Percentiles rank a stretch among this genome's conserved stretches.
Conservation (phyloP, 768 basidiomycete species). For the Lyophyllum shimeji region DNA sequence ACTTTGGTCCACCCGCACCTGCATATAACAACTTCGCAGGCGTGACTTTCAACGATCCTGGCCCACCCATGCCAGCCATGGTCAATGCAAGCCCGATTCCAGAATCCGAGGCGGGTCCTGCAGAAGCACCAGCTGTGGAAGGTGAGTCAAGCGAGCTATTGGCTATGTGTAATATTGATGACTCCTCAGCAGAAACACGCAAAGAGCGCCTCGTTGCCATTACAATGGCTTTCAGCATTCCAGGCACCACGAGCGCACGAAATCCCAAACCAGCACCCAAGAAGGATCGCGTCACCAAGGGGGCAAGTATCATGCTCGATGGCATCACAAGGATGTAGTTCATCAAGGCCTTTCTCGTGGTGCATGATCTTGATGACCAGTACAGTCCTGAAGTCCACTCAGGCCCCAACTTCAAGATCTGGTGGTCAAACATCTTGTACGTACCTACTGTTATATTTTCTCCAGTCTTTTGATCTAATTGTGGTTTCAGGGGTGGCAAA, state of each 20-base stretch:
- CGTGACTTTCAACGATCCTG: neutral
- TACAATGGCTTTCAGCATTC: no score
- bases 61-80: neutral
- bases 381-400: slow-evolving; percentile 17
- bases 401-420: slow-evolving; percentile 23
- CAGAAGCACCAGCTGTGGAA: neutral
- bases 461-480: no score
- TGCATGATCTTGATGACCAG: slow-evolving; percentile 13
- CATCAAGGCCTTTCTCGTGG: slow-evolving; percentile 12
- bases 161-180: neutral
- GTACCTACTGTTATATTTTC: neutral
- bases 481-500: no score
- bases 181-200: neutral
- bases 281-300: no score
- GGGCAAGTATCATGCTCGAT: no score
- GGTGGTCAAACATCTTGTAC: slow-evolving; percentile 10
- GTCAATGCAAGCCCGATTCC: neutral
- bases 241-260: no score
- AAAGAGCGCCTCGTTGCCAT: slow-evolving; percentile 5
- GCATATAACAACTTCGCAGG: no score
- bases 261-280: no score
- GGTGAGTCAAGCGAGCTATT: neutral
- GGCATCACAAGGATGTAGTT: slow-evolving; percentile 6
- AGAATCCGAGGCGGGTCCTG: no score
- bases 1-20: neutral